Percentiles rank a stretch among this genome's conserved stretches.
These are phyloP conservation scores for Phalaenopsis equestris DNA, from an alignment of 106 monocot genomes.

Conservation along the genomic window DNA sequence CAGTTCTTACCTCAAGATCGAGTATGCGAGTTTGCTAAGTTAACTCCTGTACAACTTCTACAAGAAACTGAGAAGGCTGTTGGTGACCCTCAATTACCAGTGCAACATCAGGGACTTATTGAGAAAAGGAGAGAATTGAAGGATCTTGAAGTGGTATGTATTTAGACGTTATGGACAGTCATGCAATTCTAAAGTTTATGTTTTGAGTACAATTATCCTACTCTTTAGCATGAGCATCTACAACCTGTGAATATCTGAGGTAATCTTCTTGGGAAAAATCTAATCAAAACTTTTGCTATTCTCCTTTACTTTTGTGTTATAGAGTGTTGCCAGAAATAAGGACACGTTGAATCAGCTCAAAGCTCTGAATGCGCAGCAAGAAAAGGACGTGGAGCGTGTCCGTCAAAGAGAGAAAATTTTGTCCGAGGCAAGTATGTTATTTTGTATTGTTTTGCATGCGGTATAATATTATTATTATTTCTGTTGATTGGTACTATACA, in stretches of 20 bases:
- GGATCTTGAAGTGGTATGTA: slow-evolving; percentile 68
- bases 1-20: slow-evolving; percentile 98
- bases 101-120: slow-evolving; percentile 66
- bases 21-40: slow-evolving; percentile 97
- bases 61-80: slow-evolving; percentile 99
- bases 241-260: background rate
- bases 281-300: background rate
- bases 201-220: background rate
- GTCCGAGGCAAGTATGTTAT: slow-evolving; percentile 37
- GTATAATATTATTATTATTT: background rate
- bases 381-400: slow-evolving; percentile 89
- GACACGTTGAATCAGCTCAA: slow-evolving; percentile 87
- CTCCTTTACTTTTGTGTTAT: slow-evolving; percentile 12
- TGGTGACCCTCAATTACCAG: slow-evolving; percentile 79
- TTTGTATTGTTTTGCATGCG: background rate
- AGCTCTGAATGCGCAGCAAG: slow-evolving; percentile 88
- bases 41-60: slow-evolving; percentile 86
- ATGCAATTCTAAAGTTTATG: background rate
- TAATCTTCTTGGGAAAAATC: background rate
- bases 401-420: slow-evolving; percentile 78
- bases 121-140: slow-evolving; percentile 78
- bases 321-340: slow-evolving; percentile 74
- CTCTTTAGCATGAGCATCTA: background rate
- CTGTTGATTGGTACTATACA: background rate
- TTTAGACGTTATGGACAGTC: background rate